Conservation (phyloP, 2,329 filamentous ascomycete genomes). For the Orbilia blumenaviensis region DNA sequence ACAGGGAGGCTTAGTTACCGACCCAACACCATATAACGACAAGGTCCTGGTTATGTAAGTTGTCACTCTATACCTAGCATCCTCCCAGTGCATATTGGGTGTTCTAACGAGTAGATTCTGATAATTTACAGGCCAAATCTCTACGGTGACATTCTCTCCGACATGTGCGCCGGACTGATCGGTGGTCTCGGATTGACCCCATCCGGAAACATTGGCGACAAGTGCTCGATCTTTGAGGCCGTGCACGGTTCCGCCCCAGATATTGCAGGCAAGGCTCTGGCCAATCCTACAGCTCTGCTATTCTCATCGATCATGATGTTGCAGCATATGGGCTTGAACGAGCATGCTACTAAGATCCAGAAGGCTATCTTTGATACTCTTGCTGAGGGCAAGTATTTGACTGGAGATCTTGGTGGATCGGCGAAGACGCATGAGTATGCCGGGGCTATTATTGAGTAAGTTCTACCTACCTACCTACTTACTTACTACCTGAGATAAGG, state of each 20-base stretch:
- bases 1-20: conserved; percentile 60
- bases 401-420: conserved; percentile 94
- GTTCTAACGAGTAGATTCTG: neutral
- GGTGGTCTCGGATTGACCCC: conserved; percentile 96
- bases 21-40: conserved; percentile 96
- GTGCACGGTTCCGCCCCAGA: conserved; percentile 97
- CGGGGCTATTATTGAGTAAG: conserved; percentile 79
- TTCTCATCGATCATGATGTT: conserved; percentile 99
- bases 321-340: conserved; percentile 91
- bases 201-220: conserved; percentile 97
- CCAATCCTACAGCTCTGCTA: conserved; percentile 95
- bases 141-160: conserved; percentile 98
- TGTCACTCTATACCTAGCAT: neutral
- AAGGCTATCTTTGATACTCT: conserved; percentile 94
- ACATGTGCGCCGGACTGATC: conserved; percentile 99
- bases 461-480: neutral
- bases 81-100: neutral
- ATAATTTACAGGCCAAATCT: conserved; percentile 86
- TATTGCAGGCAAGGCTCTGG: conserved; percentile 93
- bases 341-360: conserved; percentile 88
- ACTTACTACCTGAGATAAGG: no score
- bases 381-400: conserved; percentile 93
- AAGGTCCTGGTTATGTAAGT: conserved; percentile 86
- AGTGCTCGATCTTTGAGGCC: conserved; percentile 99
- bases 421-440: conserved; percentile 96